Evolutionary conservation across 208 protist species (phyloP).

Genomic region (Trypanosoma brucei): DNA sequence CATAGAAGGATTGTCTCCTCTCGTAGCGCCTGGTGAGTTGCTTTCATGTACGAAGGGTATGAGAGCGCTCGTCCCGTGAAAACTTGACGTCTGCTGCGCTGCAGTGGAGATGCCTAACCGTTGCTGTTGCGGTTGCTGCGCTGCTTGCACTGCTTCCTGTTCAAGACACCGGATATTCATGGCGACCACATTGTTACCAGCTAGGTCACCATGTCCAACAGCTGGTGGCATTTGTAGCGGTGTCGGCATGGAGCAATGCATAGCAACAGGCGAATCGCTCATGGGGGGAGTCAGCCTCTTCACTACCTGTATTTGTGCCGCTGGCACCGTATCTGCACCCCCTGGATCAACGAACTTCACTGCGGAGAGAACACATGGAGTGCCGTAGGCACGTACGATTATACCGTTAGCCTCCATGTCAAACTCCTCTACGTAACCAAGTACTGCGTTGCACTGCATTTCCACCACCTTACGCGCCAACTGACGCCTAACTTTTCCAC

Average conservation of each 20-base stretch:
- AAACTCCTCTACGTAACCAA: constrained; percentile 87
- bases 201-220: not conserved
- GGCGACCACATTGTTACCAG: not conserved
- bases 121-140: not conserved
- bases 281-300: not conserved
- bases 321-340: not conserved
- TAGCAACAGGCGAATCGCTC: not conserved
- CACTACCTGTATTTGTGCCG: not conserved
- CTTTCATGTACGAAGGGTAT: not conserved
- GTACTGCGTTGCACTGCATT: constrained; percentile 84
- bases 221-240: not conserved
- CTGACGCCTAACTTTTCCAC: constrained; percentile 87
- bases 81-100: not conserved
- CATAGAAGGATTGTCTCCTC: not conserved
- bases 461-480: constrained; percentile 87
- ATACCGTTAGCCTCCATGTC: constrained; percentile 88
- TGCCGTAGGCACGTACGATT: constrained; percentile 89
- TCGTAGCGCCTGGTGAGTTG: not conserved
- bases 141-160: not conserved
- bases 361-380: constrained; percentile 75
- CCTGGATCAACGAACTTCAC: constrained; percentile 59
- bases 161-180: not conserved
- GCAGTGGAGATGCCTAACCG: not conserved
- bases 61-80: not conserved
- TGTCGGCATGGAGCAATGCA: not conserved